Evolutionary conservation across 164 flowering plant species (phyloP).

Genomic region (Protea cynaroides): DNA sequence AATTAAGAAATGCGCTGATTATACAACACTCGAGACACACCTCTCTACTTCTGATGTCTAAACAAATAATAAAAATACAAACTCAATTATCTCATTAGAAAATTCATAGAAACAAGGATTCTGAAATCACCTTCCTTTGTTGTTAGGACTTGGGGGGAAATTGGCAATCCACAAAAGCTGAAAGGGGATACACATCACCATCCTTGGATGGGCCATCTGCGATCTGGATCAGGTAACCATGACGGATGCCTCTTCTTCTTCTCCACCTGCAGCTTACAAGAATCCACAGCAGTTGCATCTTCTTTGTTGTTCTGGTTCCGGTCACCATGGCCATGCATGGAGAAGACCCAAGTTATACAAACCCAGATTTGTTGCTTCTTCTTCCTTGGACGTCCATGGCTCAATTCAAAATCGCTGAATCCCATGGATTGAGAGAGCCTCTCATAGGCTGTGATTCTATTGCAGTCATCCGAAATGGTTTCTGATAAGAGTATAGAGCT

Average conservation of each 20-base stretch:
- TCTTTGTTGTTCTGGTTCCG: not conserved
- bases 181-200: conserved; percentile 28
- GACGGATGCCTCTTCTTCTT: conserved; percentile 12
- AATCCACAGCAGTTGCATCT: not conserved
- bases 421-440: conserved; percentile 22
- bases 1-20: too few relatives aligned
- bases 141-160: too few relatives aligned
- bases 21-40: too few relatives aligned
- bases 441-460: conserved; percentile 16
- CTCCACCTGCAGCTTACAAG: not conserved
- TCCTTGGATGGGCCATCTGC: conserved; percentile 37
- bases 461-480: conserved; percentile 14
- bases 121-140: too few relatives aligned
- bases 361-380: not conserved
- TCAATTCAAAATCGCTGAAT: not conserved
- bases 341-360: conserved; percentile 6
- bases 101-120: too few relatives aligned
- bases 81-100: too few relatives aligned
- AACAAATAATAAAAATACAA: too few relatives aligned
- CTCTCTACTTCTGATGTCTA: too few relatives aligned
- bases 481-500: conserved; percentile 14
- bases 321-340: not conserved
- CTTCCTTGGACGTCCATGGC: not conserved
- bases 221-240: conserved; percentile 34
- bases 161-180: too few relatives aligned